Evolutionary conservation across 2,329 filamentous ascomycete species (phyloP).

Genomic region (Neocucurbitaria cava): DNA sequence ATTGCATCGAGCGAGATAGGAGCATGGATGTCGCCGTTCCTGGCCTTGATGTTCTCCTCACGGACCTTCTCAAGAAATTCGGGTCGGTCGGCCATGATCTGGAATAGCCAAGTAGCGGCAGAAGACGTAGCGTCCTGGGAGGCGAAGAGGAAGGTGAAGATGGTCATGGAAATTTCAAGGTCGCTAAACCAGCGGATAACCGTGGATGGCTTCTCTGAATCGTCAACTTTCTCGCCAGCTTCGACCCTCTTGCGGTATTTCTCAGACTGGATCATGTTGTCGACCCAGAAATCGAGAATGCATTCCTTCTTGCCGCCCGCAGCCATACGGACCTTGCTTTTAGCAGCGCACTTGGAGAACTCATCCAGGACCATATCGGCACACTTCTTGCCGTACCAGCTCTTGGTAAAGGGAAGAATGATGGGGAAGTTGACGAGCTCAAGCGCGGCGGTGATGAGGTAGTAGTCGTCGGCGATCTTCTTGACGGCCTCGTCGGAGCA

Average conservation of each 20-base stretch:
- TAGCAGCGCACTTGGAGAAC: slow-evolving; percentile 89
- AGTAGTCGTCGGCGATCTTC: slow-evolving; percentile 96
- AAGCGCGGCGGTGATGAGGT: slow-evolving; percentile 91
- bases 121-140: slow-evolving; percentile 97
- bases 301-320: slow-evolving; percentile 85
- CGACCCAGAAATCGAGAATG: slow-evolving; percentile 94
- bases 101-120: slow-evolving; percentile 93
- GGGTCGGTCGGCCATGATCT: slow-evolving; percentile 91
- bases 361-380: slow-evolving; percentile 90
- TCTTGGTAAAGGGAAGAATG: slow-evolving; percentile 92
- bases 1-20: slow-evolving; percentile 82
- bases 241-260: slow-evolving; percentile 80
- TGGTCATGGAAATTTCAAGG: slow-evolving; percentile 87
- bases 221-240: slow-evolving; percentile 65
- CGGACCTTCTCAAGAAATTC: slow-evolving; percentile 88
- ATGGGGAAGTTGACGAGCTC: slow-evolving; percentile 91
- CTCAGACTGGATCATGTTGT: slow-evolving; percentile 80
- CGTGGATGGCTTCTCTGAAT: slow-evolving; percentile 79
- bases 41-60: slow-evolving; percentile 82
- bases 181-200: slow-evolving; percentile 87
- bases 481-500: slow-evolving; percentile 89
- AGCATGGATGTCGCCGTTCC: slow-evolving; percentile 75
- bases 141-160: slow-evolving; percentile 97
- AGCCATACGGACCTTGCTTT: slow-evolving; percentile 91
- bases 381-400: slow-evolving; percentile 96